A percentile compares a stretch with the other conserved stretches of the same genome.
phyloP scores from a whole-genome alignment of 1,284 basidiomycete genomes.

The Heterobasidion irregulare region DNA sequence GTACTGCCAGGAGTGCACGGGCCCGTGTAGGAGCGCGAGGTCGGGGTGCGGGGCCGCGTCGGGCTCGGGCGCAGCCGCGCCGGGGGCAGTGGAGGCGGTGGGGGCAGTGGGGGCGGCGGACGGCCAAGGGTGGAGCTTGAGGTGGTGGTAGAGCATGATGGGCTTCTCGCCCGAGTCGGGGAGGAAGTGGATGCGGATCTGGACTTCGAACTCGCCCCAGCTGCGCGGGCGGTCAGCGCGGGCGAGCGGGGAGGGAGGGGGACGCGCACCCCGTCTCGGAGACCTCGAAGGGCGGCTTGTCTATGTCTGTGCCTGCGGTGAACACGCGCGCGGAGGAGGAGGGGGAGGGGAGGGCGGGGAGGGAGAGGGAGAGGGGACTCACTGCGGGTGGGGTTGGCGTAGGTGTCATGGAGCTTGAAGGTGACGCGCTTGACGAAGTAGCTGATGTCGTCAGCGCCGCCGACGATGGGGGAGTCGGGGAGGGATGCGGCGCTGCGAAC shows the following conservation, averaged over 20 bases:
- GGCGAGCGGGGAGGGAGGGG: not conserved
- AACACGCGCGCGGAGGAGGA: not conserved
- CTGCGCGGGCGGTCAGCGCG: constrained; percentile 28
- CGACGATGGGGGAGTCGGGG: constrained; percentile 61
- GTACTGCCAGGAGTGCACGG: constrained; percentile 98
- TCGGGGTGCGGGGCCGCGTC: constrained; percentile 58
- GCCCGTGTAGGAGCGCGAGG: constrained; percentile 52
- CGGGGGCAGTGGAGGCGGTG: constrained; percentile 90
- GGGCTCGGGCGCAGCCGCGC: constrained; percentile 45
- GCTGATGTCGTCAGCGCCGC: constrained; percentile 81
- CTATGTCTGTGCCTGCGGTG: constrained; percentile 52
- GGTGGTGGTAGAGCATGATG: constrained; percentile 80
- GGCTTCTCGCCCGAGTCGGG: constrained; percentile 90
- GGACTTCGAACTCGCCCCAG: constrained; percentile 99
- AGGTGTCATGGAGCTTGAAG: constrained; percentile 98
- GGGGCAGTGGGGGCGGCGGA: constrained; percentile 85
- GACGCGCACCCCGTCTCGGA: constrained; percentile 79
- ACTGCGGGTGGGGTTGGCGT: constrained; percentile 87
- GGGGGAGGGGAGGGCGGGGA: not conserved
- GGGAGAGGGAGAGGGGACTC: constrained; percentile 24
- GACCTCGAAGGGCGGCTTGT: constrained; percentile 91
- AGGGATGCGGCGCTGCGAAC: constrained; percentile 72
- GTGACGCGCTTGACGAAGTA: constrained; percentile 93
- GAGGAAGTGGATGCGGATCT: constrained; percentile 91
- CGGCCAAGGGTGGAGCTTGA: constrained; percentile 96